Base-by-base conservation (phyloP, 371 early-diverging fungal species). In the Umbelopsis sp. region DNA sequence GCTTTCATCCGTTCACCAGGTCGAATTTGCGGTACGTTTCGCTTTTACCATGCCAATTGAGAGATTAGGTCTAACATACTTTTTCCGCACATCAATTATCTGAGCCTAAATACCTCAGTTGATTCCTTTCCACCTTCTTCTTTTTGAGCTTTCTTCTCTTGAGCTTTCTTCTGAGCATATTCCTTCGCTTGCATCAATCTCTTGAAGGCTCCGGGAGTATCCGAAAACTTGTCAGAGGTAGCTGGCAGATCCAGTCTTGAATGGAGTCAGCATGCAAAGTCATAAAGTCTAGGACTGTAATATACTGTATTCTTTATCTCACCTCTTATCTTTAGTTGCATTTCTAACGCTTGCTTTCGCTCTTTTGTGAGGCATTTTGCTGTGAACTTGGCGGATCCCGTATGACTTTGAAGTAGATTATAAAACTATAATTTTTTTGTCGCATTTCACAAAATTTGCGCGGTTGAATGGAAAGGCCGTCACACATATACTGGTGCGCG, bases 1-100 rank as follows among this genome's bases (percentile, higher is more conserved):
- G 80, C 83, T 38, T 71, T 75, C 65, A 83, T 65, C 32, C 67
- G 68, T 67, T 83, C 83, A n/a, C 83, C 83, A n/a, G 80, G 77
- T 35, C 75, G 71, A 50, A 80, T 76, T 25, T 68, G 9, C 78
- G 46, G 10, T 72, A 35, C 6, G 22, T 57, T 57, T 5, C 32
- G 6, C 29, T 57, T 57, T 32, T 57, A 35, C 14, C 0, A 35
- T 57, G 12, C 18, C 35, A 16, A 18, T 29, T 7, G 11, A 8
- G 12, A 24, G 7, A 35, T 57, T 41, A 29, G 44, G 16, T 1
- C 48, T 48, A 20, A 7, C 16, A 48, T 48, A 20, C 20, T 38
- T 25, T 3, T 11, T 41, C 44, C 44, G 5, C 38, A n/a, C 24
- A 25, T 20, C 44, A 10, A 7, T 7, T 16, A 18, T 38, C 20